Evolutionary conservation across 2,329 filamentous ascomycete species (phyloP), one percentile per base, ranked within the genome.

Genomic region (Diaporthe ampelina): DNA sequence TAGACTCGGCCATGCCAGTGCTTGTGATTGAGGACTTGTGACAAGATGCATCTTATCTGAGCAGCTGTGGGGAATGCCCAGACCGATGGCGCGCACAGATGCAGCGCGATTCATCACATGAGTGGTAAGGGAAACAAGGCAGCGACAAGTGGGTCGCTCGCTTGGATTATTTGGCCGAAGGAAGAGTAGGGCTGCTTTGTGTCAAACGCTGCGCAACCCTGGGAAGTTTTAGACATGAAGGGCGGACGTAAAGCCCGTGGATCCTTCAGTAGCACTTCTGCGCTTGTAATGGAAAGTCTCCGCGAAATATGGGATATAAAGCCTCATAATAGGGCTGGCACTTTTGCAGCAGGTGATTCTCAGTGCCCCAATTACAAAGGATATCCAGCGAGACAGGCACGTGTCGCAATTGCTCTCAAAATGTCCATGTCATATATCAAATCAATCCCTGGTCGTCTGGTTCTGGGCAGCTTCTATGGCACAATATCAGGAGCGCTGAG

Each of bases 391-490:
- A n/a, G 15, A 5, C 17, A 1, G 13, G 17, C 13, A 8, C 8
- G 8, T 8, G 19, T 48, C 10, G 13, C 5, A 8, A 43, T 29
- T 6, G 4, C 21, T 24, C 4, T 21, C 1, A 37, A n/a, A 24
- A 71, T 71, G 11, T 19, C 50, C 29, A 4, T 54, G 15, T 52
- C 35, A 9, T 70, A 70, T 9, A 8, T 75, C 19, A 52, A 45
- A n/a, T 63, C 52, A 8, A 29, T 74, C 8, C 40, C 67, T 3
- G 59, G 37, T 37, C 67, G 67, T n/a, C 35, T 75, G 35, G 68
- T 75, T 8, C 24, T 72, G 4, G n/a, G 40, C 1, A 72, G 54
- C 54, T 69, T 75, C 52, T 71, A 58, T 3, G 67, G 32, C 2
- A 52, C n/a, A 9, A 56, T 13, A 21, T 32, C 26, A 2, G 74